These are phyloP conservation scores for Neofusicoccum sp. DNA, from an alignment of 2,329 filamentous ascomycete genomes.

Conservation along the genomic window DNA sequence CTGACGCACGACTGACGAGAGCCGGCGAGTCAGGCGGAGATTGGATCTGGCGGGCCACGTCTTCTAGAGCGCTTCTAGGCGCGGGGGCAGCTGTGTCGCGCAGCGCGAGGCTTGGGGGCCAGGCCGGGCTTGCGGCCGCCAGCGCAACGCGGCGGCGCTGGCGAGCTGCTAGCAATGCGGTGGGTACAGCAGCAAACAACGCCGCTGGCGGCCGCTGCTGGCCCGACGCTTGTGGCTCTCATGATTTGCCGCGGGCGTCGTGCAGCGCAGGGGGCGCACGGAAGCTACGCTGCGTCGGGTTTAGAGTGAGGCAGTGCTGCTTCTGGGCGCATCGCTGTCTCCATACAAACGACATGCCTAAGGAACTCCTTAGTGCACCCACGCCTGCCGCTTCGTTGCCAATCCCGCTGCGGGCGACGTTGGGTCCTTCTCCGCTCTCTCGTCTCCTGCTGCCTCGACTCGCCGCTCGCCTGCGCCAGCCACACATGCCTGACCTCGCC, in stretches of 20 bases:
- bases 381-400: slow-evolving; percentile 1
- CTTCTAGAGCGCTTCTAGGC: slow-evolving; percentile 10
- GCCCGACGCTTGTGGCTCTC: slow-evolving; percentile 8
- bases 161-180: not conserved
- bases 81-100: not conserved
- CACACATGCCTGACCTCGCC: not conserved
- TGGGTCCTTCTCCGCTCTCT: not conserved
- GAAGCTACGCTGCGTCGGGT: slow-evolving; percentile 1
- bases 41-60: not conserved
- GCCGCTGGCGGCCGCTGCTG: slow-evolving; percentile 4
- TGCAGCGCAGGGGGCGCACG: slow-evolving; percentile 11
- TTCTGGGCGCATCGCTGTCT: slow-evolving; percentile 16
- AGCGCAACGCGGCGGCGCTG: not conserved
- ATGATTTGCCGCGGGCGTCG: slow-evolving; percentile 12
- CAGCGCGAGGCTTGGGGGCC: not conserved
- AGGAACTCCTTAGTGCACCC: slow-evolving; percentile 15
- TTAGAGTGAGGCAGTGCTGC: slow-evolving; percentile 17
- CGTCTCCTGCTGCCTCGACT: not conserved
- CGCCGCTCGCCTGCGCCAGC: not conserved
- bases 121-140: not conserved
- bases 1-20: slow-evolving; percentile 3
- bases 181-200: not conserved
- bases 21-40: slow-evolving; percentile 11
- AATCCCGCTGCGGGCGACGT: not conserved
- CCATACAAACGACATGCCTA: slow-evolving; percentile 14